phyloP scores from a whole-genome alignment of 371 early-diverging fungal genomes.

The Circinella umbellata region DNA sequence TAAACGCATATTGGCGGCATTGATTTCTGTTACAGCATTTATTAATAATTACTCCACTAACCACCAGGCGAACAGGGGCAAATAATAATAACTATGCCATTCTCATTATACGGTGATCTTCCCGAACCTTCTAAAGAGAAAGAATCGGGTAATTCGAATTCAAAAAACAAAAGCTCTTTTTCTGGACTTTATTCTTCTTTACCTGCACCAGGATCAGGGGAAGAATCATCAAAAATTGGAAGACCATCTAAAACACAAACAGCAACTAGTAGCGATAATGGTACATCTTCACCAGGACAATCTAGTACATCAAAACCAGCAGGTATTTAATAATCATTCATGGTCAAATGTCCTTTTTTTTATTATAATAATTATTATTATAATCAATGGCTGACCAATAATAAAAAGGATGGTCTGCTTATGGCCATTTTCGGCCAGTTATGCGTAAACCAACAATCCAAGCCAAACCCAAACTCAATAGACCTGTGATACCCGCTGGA shows the following conservation, averaged over 20 bases:
- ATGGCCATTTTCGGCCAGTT: constrained; percentile 51
- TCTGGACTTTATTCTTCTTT: constrained; percentile 27
- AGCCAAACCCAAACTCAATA: constrained; percentile 50
- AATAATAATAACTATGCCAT: constrained; percentile 8
- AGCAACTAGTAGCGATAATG: neutral
- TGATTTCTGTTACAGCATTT: too few relatives aligned
- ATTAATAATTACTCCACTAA: too few relatives aligned
- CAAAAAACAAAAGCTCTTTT: constrained; percentile 4
- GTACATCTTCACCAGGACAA: constrained; percentile 13
- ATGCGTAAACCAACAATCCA: constrained; percentile 51
- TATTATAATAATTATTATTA: too few relatives aligned
- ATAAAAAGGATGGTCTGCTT: constrained; percentile 45
- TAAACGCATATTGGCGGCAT: too few relatives aligned
- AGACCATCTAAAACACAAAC: constrained; percentile 5
- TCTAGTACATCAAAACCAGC: constrained; percentile 18
- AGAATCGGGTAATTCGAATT: constrained; percentile 1
- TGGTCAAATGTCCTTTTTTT: neutral
- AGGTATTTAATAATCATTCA: constrained; percentile 15
- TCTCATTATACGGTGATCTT: constrained; percentile 31
- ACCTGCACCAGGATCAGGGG: constrained; percentile 18
- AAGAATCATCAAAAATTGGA: neutral
- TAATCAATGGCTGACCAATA: too few relatives aligned
- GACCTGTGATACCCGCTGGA: constrained; percentile 50
- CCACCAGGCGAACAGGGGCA: too few relatives aligned
- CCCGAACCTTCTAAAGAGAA: constrained; percentile 31